phyloP scores from a whole-genome alignment of 257 asterid species.

The Solanum bukasovii region DNA sequence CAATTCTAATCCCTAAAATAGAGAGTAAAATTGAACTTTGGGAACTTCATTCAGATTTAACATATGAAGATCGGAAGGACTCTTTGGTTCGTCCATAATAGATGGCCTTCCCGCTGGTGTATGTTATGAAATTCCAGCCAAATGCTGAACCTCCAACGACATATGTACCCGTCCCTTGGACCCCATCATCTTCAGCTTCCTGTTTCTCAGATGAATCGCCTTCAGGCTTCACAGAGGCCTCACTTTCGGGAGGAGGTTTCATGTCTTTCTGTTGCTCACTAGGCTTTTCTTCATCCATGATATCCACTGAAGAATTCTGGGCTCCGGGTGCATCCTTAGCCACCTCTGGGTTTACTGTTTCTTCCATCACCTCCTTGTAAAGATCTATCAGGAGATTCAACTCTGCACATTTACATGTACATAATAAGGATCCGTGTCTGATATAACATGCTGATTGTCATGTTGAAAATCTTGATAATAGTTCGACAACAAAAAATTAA shows the following conservation, averaged over 20 bases:
- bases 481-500: background rate
- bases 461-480: background rate
- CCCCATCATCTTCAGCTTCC: conserved; percentile 10
- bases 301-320: conserved; percentile 4
- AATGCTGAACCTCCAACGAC: conserved; percentile 75
- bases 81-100: conserved; percentile 64
- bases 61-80: conserved; percentile 42
- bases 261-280: conserved; percentile 18
- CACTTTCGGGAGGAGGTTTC: conserved; percentile 15
- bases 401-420: conserved; percentile 30
- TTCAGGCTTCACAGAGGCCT: conserved; percentile 9
- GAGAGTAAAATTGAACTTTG: background rate
- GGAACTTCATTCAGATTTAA: conserved; percentile 13
- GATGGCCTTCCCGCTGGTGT: conserved; percentile 17
- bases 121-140: conserved; percentile 79
- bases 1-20: background rate
- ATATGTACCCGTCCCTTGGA: conserved; percentile 38
- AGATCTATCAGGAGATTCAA: conserved; percentile 57
- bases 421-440: background rate
- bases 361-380: conserved; percentile 42
- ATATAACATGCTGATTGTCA: background rate
- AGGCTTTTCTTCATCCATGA: conserved; percentile 15
- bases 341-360: conserved; percentile 23
- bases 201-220: conserved; percentile 3
- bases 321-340: conserved; percentile 16